Evolutionary conservation across 148 eudicot genomes (phyloP).

Genomic region (Chenopodium berlandieri): DNA sequence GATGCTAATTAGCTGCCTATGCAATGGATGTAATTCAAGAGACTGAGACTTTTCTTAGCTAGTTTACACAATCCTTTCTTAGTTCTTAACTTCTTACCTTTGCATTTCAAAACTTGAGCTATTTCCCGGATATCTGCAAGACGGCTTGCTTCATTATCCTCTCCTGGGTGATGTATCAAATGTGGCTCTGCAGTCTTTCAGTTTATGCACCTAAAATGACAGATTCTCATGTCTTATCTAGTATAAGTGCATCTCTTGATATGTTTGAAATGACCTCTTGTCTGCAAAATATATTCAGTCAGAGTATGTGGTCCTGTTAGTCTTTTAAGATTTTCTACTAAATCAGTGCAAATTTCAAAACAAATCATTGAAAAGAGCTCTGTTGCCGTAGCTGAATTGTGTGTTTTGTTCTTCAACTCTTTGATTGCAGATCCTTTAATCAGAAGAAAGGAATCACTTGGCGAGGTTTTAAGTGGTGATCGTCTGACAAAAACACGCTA

Average conservation of each 20-base stretch:
- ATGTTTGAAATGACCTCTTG: neutral
- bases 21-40: neutral
- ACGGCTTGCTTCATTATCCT: neutral
- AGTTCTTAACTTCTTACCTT: neutral
- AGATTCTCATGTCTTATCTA: neutral
- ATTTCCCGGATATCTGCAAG: neutral
- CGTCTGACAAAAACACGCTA: constrained; percentile 52
- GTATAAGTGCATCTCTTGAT: no score
- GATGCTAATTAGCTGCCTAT: neutral
- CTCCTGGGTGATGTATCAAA: neutral
- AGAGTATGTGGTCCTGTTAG: neutral
- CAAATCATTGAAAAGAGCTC: neutral
- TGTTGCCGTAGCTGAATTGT: constrained; percentile 10
- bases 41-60: neutral
- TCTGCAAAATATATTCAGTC: neutral
- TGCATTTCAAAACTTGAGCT: neutral
- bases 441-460: constrained; percentile 58
- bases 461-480: constrained; percentile 69
- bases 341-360: constrained; percentile 1
- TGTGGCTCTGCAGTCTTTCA: neutral
- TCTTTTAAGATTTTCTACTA: neutral
- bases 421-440: constrained; percentile 46
- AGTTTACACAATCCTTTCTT: neutral
- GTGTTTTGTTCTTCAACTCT: constrained; percentile 5
- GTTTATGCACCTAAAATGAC: neutral